Percentiles rank a stretch among this genome's conserved stretches.
Evolutionary conservation across 148 eudicot genomes (phyloP).

Genomic region (Chenopodium quinoa): DNA sequence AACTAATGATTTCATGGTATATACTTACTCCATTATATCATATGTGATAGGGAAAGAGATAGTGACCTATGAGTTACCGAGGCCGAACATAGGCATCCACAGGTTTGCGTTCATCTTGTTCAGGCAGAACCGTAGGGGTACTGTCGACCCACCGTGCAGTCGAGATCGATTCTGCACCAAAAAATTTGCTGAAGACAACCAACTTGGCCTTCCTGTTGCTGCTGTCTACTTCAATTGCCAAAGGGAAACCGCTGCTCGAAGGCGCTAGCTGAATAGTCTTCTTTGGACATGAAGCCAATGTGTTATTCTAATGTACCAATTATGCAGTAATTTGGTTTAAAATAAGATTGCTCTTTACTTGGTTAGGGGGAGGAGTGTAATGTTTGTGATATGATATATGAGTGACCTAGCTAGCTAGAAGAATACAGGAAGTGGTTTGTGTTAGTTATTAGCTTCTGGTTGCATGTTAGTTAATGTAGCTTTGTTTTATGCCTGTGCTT

Average conservation of each 20-base stretch:
- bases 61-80: constrained; percentile 75
- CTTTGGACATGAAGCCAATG: background rate
- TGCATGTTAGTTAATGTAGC: constrained; percentile 9
- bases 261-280: constrained; percentile 33
- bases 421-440: background rate
- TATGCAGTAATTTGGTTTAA: background rate
- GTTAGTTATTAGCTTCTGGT: background rate
- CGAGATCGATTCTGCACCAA: constrained; percentile 65
- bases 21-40: background rate
- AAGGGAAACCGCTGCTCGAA: constrained; percentile 77
- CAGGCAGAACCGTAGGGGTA: constrained; percentile 62
- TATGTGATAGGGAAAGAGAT: constrained; percentile 59
- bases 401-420: constrained; percentile 5
- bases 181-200: constrained; percentile 54
- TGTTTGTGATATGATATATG: background rate
- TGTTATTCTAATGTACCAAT: background rate
- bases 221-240: constrained; percentile 85
- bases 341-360: background rate
- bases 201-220: constrained; percentile 68
- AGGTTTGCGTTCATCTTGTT: constrained; percentile 79
- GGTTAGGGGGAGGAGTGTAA: too few relatives aligned
- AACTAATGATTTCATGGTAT: background rate
- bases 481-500: constrained; percentile 11
- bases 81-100: constrained; percentile 92
- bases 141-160: constrained; percentile 36